Base-by-base conservation (phyloP, 148 eudicot species). In the Persicaria tinctoria region DNA sequence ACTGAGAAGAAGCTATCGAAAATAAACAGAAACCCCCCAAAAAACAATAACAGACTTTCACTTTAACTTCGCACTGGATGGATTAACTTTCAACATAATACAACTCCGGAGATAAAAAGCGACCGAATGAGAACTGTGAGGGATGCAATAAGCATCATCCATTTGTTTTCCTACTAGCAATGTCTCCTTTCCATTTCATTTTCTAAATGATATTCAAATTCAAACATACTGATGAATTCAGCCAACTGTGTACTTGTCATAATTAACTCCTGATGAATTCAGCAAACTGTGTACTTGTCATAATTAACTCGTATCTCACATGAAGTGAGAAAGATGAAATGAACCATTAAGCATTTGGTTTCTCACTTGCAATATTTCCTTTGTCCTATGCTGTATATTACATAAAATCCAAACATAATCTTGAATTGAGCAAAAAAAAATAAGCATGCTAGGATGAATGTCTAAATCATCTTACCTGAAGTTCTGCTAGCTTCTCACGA, bases 401-500 rank as follows among this genome's bases (percentile, higher is more conserved):
- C 17, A 12, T 41, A 1, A 41, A 32, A 68, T 9, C 41, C 44
- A 76, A 49, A 17, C 60, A 13, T 32, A 46, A 14, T 44, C 50
- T 48, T 13, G 20, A 74, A 27, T 12, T 14, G 12, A 47, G 44
- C 10, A 11, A 56, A n/a, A 73, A 12, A 18, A n/a, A n/a, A n/a
- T n/a, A n/a, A n/a, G n/a, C 46, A 51, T 23, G 68, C 10, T 32
- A 46, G 53, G 73, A 8, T 56, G 47, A n/a, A 5, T 3, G 47
- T 2, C n/a, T 54, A 76, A 2, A 46, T 49, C 8, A 41, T 73
- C 70, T 81, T 85, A 91, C 98, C 93, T 90, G 90, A 75, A 94
- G 91, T 73, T 94, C 98, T 70, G 89, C 89, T 69, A 94, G 73
- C 83, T 94, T 94, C 80, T 92, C 98, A 73, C 98, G 98, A 55